Conservation (phyloP, 2,329 filamentous ascomycete genomes). For the Paraphoma chrysanthemicola region DNA sequence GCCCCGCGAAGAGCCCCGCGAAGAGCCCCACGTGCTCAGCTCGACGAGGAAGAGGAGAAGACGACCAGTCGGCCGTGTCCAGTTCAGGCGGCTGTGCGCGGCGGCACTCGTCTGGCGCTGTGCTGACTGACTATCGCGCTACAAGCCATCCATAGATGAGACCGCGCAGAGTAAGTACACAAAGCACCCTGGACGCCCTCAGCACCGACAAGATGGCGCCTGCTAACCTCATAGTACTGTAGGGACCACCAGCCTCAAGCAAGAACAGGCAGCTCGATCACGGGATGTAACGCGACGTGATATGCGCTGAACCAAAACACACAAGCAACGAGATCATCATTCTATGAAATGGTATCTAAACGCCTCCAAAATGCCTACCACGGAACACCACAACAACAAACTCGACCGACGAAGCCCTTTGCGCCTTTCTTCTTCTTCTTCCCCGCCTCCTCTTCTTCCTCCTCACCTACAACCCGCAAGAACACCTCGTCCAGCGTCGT, state of each 20-base stretch:
- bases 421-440: conserved; percentile 16
- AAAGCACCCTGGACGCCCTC: not conserved
- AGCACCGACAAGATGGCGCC: not conserved
- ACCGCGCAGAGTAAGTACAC: not conserved
- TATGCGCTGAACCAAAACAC: not conserved
- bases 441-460: conserved; percentile 59
- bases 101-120: not conserved
- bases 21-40: not conserved
- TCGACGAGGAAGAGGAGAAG: not conserved
- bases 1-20: not conserved
- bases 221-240: not conserved
- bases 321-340: not conserved
- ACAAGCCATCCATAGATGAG: not conserved
- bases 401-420: conserved; percentile 1
- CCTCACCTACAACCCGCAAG: conserved; percentile 79
- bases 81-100: too few species aligned
- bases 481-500: conserved; percentile 94
- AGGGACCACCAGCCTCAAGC: too few species aligned
- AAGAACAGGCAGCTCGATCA: not conserved
- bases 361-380: not conserved
- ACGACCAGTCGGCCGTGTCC: too few species aligned
- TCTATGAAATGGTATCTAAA: not conserved
- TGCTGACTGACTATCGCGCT: not conserved
- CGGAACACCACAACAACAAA: not conserved
- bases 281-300: not conserved